phyloP scores from a whole-genome alignment of 2,329 filamentous ascomycete genomes.

The Dactylonectria estremocensis region DNA sequence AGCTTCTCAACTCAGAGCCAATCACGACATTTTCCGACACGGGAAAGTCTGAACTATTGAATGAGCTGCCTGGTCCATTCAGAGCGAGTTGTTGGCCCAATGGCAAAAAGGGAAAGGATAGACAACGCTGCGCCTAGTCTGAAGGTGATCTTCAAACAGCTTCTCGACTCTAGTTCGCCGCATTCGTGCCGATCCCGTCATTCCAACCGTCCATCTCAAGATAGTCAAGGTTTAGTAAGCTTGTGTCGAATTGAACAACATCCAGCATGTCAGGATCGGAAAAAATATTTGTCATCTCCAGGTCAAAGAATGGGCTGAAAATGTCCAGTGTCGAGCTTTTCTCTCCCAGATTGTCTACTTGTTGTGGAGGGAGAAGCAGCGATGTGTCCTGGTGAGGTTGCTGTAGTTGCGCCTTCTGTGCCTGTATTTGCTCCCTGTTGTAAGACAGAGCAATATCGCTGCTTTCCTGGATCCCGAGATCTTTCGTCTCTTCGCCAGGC shows the following conservation, averaged over 20 bases:
- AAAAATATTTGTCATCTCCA: conserved; percentile 27
- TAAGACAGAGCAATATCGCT: background rate
- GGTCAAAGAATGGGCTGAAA: conserved; percentile 20
- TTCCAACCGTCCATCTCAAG: background rate
- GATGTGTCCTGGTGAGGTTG: background rate
- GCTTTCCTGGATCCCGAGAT: conserved; percentile 11
- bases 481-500: conserved; percentile 24
- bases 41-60: too few species aligned
- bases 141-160: too few species aligned
- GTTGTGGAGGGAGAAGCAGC: background rate
- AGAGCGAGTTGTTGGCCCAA: too few species aligned
- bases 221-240: conserved; percentile 7
- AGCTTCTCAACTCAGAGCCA: background rate
- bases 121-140: too few species aligned
- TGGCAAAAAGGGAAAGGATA: too few species aligned
- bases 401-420: background rate
- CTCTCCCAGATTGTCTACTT: background rate
- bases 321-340: conserved; percentile 21
- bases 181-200: background rate
- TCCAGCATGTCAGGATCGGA: background rate
- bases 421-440: background rate
- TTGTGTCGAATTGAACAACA: background rate
- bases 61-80: too few species aligned
- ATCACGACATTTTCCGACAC: conserved; percentile 24
- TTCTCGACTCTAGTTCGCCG: too few species aligned